Evolutionary conservation across 305 asterid species (phyloP), one percentile per base, ranked within the genome.

Genomic region (Solanum aculeatissimum): DNA sequence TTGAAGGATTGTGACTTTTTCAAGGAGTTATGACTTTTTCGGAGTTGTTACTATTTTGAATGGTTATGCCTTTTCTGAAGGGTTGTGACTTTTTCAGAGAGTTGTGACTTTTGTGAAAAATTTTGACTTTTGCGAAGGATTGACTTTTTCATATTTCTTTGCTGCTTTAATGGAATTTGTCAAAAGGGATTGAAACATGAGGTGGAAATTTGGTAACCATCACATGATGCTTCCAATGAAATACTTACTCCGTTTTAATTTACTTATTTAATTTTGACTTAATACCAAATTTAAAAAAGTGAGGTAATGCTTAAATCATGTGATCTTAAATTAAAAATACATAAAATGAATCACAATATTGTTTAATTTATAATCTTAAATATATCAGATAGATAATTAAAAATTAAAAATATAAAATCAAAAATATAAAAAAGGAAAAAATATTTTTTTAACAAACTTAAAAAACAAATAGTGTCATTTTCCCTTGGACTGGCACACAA

Each of bases 231-330:
- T 14, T 7, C 14, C 21, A 18, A 66, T 4, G 0, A 65, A 29
- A 65, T 0, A n/a, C n/a, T 2, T 0, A 0, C 3, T 11, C 0
- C 0, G 8, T 21, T 11, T 4, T 23, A 21, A n/a, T n/a, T n/a
- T n/a, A n/a, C n/a, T n/a, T n/a, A n/a, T 58, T 1, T 11, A 1
- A 23, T 60, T 60, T 23, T 60, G 12, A 23, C 4, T 60, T 60
- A 0, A 23, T 58, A 21, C 0, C 9, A 21, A 21, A 21, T 35
- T 21, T 4, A 3, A 21, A 21, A 58, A 58, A 58, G 15, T 21
- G 4, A 10, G n/a, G n/a, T n/a, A n/a, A n/a, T n/a, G n/a, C n/a
- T n/a, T n/a, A n/a, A n/a, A n/a, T n/a, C n/a, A n/a, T n/a, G n/a
- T n/a, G n/a, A n/a, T n/a, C n/a, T n/a, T n/a, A n/a, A n/a, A n/a